phyloP scores from a whole-genome alignment of 2,329 filamentous ascomycete species.

The Sporothrix pseudoabietina region DNA sequence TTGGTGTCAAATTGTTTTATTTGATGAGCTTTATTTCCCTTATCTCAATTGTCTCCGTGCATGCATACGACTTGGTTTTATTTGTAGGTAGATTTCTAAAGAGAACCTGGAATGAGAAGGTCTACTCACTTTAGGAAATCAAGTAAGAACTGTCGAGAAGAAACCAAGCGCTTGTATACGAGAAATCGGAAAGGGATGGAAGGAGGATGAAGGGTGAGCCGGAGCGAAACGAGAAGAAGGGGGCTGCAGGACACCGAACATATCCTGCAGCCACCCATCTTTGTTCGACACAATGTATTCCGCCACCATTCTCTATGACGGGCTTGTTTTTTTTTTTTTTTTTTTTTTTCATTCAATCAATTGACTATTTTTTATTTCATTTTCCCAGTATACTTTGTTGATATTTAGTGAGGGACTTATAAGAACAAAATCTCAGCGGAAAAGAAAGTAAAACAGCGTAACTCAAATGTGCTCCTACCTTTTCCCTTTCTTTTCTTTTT shows the following conservation, averaged over 20 bases:
- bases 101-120: too few relatives aligned
- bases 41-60: too few relatives aligned
- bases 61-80: too few relatives aligned
- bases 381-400: too few relatives aligned
- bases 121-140: too few relatives aligned
- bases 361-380: too few relatives aligned
- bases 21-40: too few relatives aligned
- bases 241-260: conserved; percentile 15
- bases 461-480: neutral
- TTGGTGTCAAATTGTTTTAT: too few relatives aligned
- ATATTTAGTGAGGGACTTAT: too few relatives aligned
- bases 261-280: conserved; percentile 23
- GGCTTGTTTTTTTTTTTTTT: neutral
- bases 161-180: too few relatives aligned
- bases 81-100: too few relatives aligned
- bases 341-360: neutral
- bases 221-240: neutral
- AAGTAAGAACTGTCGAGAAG: too few relatives aligned
- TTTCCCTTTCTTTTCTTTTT: neutral
- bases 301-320: neutral
- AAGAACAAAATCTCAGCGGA: neutral
- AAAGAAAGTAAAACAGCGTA: neutral
- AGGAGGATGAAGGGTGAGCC: neutral
- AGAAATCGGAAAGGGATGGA: neutral
- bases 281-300: conserved; percentile 22